Evolutionary conservation across 176 grass and related monocot species (phyloP).

Genomic region (Eragrostis curvula): DNA sequence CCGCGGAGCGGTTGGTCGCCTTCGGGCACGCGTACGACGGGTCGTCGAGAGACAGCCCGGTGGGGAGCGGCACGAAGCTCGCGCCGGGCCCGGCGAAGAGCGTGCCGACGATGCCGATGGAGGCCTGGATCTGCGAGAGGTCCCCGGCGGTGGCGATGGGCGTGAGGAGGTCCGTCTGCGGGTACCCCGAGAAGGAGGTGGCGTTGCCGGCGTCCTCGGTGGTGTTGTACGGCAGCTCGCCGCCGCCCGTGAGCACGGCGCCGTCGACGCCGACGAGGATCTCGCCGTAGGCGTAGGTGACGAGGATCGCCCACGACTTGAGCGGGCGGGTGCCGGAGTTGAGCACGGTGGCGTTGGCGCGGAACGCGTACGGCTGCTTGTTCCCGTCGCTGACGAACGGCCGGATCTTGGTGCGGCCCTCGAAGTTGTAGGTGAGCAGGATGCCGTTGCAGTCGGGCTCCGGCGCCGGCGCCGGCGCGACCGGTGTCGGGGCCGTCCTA

Average conservation of each 20-base stretch:
- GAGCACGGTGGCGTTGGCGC: slow-evolving; percentile 58
- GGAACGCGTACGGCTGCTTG: slow-evolving; percentile 77
- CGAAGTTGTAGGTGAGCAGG: slow-evolving; percentile 57
- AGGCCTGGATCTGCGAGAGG: slow-evolving; percentile 49
- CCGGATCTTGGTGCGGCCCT: slow-evolving; percentile 57
- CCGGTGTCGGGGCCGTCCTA: background rate
- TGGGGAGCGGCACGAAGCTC: slow-evolving; percentile 53
- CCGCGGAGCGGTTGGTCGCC: slow-evolving; percentile 14
- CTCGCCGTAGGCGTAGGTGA: slow-evolving; percentile 68
- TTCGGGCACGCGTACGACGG: slow-evolving; percentile 62
- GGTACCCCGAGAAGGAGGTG: slow-evolving; percentile 83
- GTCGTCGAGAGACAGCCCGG: slow-evolving; percentile 54
- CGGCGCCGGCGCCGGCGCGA: slow-evolving; percentile 63
- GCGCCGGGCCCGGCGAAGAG: slow-evolving; percentile 55
- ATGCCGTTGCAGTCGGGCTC: slow-evolving; percentile 79
- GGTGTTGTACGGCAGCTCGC: slow-evolving; percentile 77
- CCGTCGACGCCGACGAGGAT: slow-evolving; percentile 69
- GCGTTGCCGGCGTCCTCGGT: slow-evolving; percentile 63
- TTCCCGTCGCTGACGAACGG: slow-evolving; percentile 58
- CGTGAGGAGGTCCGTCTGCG: slow-evolving; percentile 79
- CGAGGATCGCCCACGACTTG: slow-evolving; percentile 67
- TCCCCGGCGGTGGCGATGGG: slow-evolving; percentile 81
- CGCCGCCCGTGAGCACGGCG: slow-evolving; percentile 74
- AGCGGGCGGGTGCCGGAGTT: slow-evolving; percentile 76
- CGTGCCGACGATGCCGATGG: slow-evolving; percentile 68